A percentile compares a stretch with the other conserved stretches of the same genome.
Conservation (phyloP, 1,139 yeast genomes). For the Kodamaea derodonti region DNA sequence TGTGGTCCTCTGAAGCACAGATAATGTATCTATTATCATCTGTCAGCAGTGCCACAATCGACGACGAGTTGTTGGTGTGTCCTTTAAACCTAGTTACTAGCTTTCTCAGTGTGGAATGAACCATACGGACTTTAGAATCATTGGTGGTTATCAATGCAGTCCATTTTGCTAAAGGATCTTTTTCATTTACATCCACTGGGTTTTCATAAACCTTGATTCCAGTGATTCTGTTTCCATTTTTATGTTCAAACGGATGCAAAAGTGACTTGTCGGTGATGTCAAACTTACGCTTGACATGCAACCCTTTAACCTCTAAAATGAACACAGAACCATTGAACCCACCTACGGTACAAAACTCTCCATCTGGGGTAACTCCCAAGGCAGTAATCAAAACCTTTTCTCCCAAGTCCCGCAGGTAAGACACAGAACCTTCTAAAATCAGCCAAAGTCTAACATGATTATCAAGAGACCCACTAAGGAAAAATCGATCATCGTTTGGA, state of each 20-base stretch:
- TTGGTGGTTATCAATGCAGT: slow-evolving; percentile 62
- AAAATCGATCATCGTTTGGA: slow-evolving; percentile 84
- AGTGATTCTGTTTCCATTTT: slow-evolving; percentile 37
- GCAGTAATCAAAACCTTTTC: slow-evolving; percentile 69
- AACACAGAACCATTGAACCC: slow-evolving; percentile 74
- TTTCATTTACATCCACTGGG: slow-evolving; percentile 7
- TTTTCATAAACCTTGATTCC: slow-evolving; percentile 33
- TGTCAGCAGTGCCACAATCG: slow-evolving; percentile 63
- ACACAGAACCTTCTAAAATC: slow-evolving; percentile 54
- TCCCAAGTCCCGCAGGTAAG: slow-evolving; percentile 34
- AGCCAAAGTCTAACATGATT: slow-evolving; percentile 81
- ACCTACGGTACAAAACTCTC: slow-evolving; percentile 65
- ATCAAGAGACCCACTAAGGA: slow-evolving; percentile 80
- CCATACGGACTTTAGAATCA: slow-evolving; percentile 73
- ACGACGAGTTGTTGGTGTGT: slow-evolving; percentile 62
- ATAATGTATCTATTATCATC: slow-evolving; percentile 52
- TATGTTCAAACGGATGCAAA: slow-evolving; percentile 24
- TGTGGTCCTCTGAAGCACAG: slow-evolving; percentile 66
- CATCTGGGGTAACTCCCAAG: slow-evolving; percentile 66
- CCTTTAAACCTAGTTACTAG: slow-evolving; percentile 74
- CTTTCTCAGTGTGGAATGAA: slow-evolving; percentile 52
- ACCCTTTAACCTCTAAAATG: slow-evolving; percentile 62
- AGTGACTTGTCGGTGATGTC: slow-evolving; percentile 41
- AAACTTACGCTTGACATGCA: slow-evolving; percentile 51
- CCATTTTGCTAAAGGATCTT: slow-evolving; percentile 26